phyloP scores from a whole-genome alignment of 495 filamentous ascomycete species.

The Glutinoglossum americanum region DNA sequence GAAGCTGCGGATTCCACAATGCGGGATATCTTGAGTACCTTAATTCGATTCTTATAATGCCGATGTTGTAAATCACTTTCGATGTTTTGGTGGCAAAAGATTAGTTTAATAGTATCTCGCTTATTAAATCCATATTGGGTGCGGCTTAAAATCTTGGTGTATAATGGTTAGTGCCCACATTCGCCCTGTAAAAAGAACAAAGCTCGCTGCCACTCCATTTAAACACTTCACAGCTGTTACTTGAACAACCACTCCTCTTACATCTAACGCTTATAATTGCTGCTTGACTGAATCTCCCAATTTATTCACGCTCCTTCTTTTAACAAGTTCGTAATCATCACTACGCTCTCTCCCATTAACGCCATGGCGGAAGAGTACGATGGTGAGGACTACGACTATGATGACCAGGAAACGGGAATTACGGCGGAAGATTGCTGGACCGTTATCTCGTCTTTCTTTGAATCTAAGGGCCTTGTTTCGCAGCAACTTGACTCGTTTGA shows the following conservation, averaged over 20 bases:
- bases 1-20: conserved; percentile 30
- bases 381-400: conserved; percentile 34
- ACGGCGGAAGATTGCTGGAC: conserved; percentile 93
- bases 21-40: conserved; percentile 47
- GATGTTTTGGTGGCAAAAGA: too few relatives aligned
- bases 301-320: too few relatives aligned
- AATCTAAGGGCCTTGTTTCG: conserved; percentile 81
- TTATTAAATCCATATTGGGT: too few relatives aligned
- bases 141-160: too few relatives aligned
- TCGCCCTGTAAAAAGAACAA: not conserved
- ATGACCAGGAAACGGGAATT: conserved; percentile 49
- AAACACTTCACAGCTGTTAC: too few relatives aligned
- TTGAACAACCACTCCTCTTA: too few relatives aligned
- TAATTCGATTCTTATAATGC: conserved; percentile 34
- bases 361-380: conserved; percentile 36
- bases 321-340: too few relatives aligned
- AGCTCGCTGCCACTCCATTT: not conserved
- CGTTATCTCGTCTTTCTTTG: conserved; percentile 92
- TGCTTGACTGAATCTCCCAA: too few relatives aligned
- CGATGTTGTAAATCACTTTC: not conserved
- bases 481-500: conserved; percentile 98
- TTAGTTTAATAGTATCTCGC: too few relatives aligned
- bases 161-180: not conserved
- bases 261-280: too few relatives aligned
- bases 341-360: too few relatives aligned